These are phyloP conservation scores for Wickerhamiella spandovensis DNA, from an alignment of 805 yeast genomes.

Conservation along the genomic window DNA sequence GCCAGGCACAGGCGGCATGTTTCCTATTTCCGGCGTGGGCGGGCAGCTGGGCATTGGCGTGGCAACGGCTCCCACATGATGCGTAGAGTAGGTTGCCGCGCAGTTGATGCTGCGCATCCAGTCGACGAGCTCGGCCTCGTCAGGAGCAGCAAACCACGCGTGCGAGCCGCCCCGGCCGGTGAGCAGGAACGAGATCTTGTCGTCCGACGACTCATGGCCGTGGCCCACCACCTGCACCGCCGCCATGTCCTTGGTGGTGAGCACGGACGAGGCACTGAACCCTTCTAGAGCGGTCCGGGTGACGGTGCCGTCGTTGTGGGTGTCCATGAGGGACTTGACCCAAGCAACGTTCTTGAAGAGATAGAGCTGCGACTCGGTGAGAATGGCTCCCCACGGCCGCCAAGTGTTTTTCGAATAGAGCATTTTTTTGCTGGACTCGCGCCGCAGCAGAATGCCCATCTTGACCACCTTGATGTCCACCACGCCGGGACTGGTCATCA, in stretches of 20 bases:
- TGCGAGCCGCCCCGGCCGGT: constrained; percentile 22
- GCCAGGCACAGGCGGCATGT: not conserved
- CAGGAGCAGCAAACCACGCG: constrained; percentile 31
- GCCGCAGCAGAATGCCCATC: constrained; percentile 25
- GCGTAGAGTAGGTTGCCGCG: constrained; percentile 34
- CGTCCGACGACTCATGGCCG: constrained; percentile 4
- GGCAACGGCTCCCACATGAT: not conserved
- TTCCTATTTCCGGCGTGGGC: not conserved
- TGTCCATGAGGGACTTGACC: constrained; percentile 20
- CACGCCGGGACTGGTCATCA: constrained; percentile 24
- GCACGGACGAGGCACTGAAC: constrained; percentile 26
- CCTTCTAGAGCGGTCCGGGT: constrained; percentile 26
- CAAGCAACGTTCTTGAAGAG: constrained; percentile 28
- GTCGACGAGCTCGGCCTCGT: constrained; percentile 34
- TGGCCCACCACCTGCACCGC: constrained; percentile 22
- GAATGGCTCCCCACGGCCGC: constrained; percentile 31
- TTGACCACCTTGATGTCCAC: constrained; percentile 28
- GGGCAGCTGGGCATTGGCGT: not conserved
- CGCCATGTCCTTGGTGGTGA: constrained; percentile 29
- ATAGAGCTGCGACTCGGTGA: constrained; percentile 30
- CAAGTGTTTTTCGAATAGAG: constrained; percentile 22
- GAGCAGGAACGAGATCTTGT: constrained; percentile 20
- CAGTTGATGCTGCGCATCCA: constrained; percentile 50
- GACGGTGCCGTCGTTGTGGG: constrained; percentile 5
- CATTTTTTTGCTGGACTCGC: constrained; percentile 23